Base-by-base conservation (phyloP, 2,329 filamentous ascomycete genomes). In the Zasmidium angulare region DNA sequence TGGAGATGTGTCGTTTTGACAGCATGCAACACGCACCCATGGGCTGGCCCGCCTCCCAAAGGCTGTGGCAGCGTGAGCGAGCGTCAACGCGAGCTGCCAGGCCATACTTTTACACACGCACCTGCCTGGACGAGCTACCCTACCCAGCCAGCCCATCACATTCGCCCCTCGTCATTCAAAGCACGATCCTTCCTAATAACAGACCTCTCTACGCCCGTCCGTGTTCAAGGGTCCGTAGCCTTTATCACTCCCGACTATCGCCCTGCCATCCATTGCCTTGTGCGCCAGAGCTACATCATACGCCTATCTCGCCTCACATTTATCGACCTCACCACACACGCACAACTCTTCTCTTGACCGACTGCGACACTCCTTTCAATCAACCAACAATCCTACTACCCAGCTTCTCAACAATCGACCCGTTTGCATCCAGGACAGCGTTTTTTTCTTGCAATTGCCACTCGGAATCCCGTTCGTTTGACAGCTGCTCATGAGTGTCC, bases 1-100 rank as follows among this genome's bases (percentile, higher is more conserved):
- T 56, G 61, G 56, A 63, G 60, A 63, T 63, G 66, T 68, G 63
- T 68, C 63, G 65, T 61, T 53, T 66, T 62, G 62, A 65, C 60
- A 63, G 50, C 50, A 60, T 47, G 29, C 55, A 58, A 52, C 36
- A 56, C 36, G 46, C 56, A 52, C 50, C 58, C 61, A 60, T 51
- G 55, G 53, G 53, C 24, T 46, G 47, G 59, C 46, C 57, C 61
- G 59, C 57, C 51, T 58, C 31, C 50, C n/a, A 62, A 3, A 14
- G n/a, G 7, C 36, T 10, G 14, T 10, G 36, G 36, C 36, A 17
- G n/a, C n/a, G n/a, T n/a, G n/a, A n/a, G n/a, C n/a, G n/a, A n/a
- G n/a, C n/a, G n/a, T n/a, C n/a, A n/a, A n/a, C n/a, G n/a, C n/a
- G n/a, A n/a, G n/a, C n/a, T n/a, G n/a, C n/a, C n/a, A n/a, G n/a